phyloP scores from a whole-genome alignment of 2,329 filamentous ascomycete genomes.

The Trichoderma koningii region DNA sequence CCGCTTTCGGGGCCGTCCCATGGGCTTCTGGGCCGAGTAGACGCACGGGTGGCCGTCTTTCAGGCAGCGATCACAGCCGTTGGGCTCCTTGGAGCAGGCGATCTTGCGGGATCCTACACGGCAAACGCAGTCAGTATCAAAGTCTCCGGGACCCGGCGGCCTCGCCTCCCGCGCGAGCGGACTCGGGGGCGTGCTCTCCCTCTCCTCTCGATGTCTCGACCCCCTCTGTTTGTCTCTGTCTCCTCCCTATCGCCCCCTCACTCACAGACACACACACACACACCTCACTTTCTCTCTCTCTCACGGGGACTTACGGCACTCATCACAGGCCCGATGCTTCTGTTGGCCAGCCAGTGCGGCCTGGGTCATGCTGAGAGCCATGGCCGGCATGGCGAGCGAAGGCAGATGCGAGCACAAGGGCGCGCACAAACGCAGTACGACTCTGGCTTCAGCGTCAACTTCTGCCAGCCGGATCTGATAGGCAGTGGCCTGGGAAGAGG shows the following conservation, averaged over 20 bases:
- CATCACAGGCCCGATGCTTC: slow-evolving; percentile 65
- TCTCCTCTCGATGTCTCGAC: too few relatives aligned
- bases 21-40: slow-evolving; percentile 66
- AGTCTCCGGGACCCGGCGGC: slow-evolving; percentile 33
- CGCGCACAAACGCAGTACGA: slow-evolving; percentile 14
- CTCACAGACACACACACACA: not conserved
- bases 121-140: slow-evolving; percentile 31
- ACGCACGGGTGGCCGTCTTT: slow-evolving; percentile 59
- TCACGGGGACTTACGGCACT: slow-evolving; percentile 57
- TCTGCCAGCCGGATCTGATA: slow-evolving; percentile 12
- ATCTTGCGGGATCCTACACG: slow-evolving; percentile 61
- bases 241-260: not conserved
- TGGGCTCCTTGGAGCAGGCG: slow-evolving; percentile 63
- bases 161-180: not conserved
- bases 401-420: not conserved
- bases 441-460: slow-evolving; percentile 1
- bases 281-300: not conserved
- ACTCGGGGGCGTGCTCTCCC: not conserved
- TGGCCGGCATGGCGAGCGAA: slow-evolving; percentile 20
- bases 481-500: slow-evolving; percentile 8
- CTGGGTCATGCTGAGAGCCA: slow-evolving; percentile 31
- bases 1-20: slow-evolving; percentile 66
- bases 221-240: too few relatives aligned
- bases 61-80: slow-evolving; percentile 61
- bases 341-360: slow-evolving; percentile 33